A percentile compares a stretch with the other conserved stretches of the same genome.
These are phyloP conservation scores for Blumeria graminis DNA, from an alignment of 2,329 filamentous ascomycete species.

Conservation along the genomic window DNA sequence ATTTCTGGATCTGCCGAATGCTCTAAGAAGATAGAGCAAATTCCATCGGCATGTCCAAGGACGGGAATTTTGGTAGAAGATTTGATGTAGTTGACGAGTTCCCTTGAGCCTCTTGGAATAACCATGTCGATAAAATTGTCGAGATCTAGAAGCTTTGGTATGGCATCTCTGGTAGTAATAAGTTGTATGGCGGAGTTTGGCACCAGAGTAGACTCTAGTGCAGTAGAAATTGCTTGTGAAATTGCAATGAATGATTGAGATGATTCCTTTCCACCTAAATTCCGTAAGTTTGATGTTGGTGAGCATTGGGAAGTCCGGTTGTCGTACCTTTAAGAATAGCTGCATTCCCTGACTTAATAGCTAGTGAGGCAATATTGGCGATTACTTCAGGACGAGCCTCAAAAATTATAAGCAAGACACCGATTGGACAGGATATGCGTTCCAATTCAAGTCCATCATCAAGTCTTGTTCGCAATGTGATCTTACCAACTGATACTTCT, in stretches of 20 bases:
- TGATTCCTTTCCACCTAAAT: slow-evolving; percentile 75
- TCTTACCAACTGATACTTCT: slow-evolving; percentile 61
- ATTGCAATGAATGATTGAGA: slow-evolving; percentile 89
- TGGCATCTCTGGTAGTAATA: slow-evolving; percentile 76
- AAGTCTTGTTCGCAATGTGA: slow-evolving; percentile 61
- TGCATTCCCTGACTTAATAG: slow-evolving; percentile 91
- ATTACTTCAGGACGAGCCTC: slow-evolving; percentile 95
- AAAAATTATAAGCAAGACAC: slow-evolving; percentile 94
- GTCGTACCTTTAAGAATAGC: slow-evolving; percentile 66
- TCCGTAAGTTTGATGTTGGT: neutral
- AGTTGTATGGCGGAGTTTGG: slow-evolving; percentile 78
- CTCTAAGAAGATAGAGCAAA: slow-evolving; percentile 73
- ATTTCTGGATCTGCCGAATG: slow-evolving; percentile 47
- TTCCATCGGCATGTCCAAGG: slow-evolving; percentile 81
- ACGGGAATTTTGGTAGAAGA: slow-evolving; percentile 81
- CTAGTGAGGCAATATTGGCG: slow-evolving; percentile 86
- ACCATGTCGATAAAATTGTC: slow-evolving; percentile 84
- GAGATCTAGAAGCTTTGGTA: slow-evolving; percentile 65
- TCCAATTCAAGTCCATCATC: slow-evolving; percentile 73
- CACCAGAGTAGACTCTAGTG: slow-evolving; percentile 47
- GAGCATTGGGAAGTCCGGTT: neutral
- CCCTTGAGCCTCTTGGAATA: slow-evolving; percentile 41
- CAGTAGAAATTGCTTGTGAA: slow-evolving; percentile 57
- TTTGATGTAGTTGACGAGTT: slow-evolving; percentile 46
- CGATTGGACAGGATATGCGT: slow-evolving; percentile 80